phyloP scores from a whole-genome alignment of 306 rosid genomes.

The Lathyrus tuberosus region DNA sequence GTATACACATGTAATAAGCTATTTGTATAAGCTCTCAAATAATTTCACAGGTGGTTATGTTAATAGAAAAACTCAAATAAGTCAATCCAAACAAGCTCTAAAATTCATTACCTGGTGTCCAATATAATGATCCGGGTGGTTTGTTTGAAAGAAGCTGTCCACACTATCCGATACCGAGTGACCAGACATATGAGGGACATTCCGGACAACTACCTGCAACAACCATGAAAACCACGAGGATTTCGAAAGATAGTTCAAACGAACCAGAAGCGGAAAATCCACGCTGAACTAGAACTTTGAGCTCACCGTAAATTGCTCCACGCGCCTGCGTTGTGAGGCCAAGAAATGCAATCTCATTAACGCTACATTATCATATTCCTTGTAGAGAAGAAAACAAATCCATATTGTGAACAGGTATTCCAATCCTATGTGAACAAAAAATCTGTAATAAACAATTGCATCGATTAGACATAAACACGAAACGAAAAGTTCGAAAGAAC shows the following conservation, averaged over 20 bases:
- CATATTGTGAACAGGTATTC: constrained; percentile 84
- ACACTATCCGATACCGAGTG: constrained; percentile 62
- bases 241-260: constrained; percentile 11
- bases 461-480: constrained; percentile 31
- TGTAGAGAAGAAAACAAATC: constrained; percentile 79
- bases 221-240: constrained; percentile 29
- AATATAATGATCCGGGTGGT: constrained; percentile 84
- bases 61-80: too few relatives aligned
- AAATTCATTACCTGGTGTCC: constrained; percentile 81
- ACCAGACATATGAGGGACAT: constrained; percentile 69
- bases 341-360: constrained; percentile 80
- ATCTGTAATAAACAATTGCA: constrained; percentile 57
- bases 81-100: background rate
- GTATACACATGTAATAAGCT: too few relatives aligned
- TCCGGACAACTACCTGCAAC: constrained; percentile 86
- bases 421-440: constrained; percentile 85
- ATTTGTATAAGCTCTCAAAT: too few relatives aligned
- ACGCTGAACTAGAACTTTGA: constrained; percentile 11
- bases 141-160: constrained; percentile 76
- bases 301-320: constrained; percentile 88
- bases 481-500: constrained; percentile 36
- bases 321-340: constrained; percentile 78
- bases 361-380: constrained; percentile 70
- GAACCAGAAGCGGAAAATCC: background rate
- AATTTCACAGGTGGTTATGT: too few relatives aligned